Evolutionary conservation across 495 filamentous ascomycete species (phyloP).

Genomic region (Penicillium soppii): DNA sequence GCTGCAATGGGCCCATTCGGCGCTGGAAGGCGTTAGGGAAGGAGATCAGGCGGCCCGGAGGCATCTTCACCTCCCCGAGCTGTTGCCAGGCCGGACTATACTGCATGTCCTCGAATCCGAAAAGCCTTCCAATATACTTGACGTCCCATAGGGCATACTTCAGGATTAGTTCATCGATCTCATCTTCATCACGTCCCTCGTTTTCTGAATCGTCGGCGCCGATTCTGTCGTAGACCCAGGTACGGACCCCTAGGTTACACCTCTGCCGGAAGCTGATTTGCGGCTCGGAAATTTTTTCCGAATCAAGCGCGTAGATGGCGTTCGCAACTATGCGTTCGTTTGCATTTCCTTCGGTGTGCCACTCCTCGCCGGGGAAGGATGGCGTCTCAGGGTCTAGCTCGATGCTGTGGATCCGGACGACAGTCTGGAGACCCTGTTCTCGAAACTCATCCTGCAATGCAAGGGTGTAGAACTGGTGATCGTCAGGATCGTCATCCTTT

Average conservation of each 20-base stretch:
- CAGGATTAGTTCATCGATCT: neutral
- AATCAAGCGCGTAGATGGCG: slow-evolving; percentile 8
- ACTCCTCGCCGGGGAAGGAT: slow-evolving; percentile 13
- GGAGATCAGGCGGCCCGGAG: slow-evolving; percentile 6
- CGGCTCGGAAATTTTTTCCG: slow-evolving; percentile 8
- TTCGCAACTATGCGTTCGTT: slow-evolving; percentile 18
- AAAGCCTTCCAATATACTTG: slow-evolving; percentile 3
- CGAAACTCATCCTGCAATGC: slow-evolving; percentile 11
- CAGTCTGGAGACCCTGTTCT: slow-evolving; percentile 11
- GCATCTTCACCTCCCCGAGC: slow-evolving; percentile 7
- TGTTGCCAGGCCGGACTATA: slow-evolving; percentile 4
- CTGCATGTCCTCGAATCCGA: slow-evolving; percentile 3
- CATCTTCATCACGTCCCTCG: neutral
- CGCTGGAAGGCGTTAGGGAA: slow-evolving; percentile 9
- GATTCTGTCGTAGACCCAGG: slow-evolving; percentile 1
- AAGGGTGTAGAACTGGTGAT: slow-evolving; percentile 13
- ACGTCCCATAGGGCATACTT: slow-evolving; percentile 3
- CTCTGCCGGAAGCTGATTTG: slow-evolving; percentile 11
- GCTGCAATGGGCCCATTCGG: slow-evolving; percentile 7
- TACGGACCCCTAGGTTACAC: neutral
- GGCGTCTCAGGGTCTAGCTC: slow-evolving; percentile 13
- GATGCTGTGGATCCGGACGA: slow-evolving; percentile 12
- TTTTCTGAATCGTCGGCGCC: neutral
- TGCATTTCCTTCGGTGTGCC: slow-evolving; percentile 12
- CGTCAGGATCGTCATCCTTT: slow-evolving; percentile 1